Percentiles rank a stretch among this genome's conserved stretches.
Conservation (phyloP, 371 early-diverging fungal genomes). For the Actinomortierella ambigua region DNA sequence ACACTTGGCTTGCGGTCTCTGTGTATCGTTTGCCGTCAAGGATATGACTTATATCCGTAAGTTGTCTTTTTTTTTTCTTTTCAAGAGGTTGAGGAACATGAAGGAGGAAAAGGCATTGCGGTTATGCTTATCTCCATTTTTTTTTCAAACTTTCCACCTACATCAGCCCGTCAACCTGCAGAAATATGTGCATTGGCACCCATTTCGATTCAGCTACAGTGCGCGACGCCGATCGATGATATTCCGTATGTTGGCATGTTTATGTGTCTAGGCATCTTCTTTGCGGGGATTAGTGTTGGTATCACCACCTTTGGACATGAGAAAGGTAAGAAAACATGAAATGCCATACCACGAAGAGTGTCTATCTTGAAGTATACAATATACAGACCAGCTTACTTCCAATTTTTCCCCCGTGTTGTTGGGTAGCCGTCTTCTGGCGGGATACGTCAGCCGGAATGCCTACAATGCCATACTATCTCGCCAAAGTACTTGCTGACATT, state of each 20-base stretch:
- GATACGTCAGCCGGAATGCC: conserved; percentile 54
- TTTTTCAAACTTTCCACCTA: conserved; percentile 1
- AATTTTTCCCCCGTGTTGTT: background rate
- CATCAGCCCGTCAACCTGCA: conserved; percentile 47
- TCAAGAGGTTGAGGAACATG: no score
- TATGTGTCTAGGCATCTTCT: conserved; percentile 45
- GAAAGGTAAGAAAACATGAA: conserved; percentile 24
- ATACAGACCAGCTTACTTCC: background rate
- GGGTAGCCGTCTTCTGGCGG: conserved; percentile 54
- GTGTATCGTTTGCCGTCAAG: conserved; percentile 42
- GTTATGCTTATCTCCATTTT: background rate
- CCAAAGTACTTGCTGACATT: conserved; percentile 55
- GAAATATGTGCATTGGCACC: conserved; percentile 52
- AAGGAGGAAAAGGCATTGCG: no score
- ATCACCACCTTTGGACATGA: conserved; percentile 39
- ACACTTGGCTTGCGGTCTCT: conserved; percentile 54
- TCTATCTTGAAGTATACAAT: background rate
- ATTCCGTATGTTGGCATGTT: conserved; percentile 49
- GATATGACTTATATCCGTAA: conserved; percentile 42
- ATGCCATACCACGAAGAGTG: no score
- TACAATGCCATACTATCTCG: conserved; percentile 56
- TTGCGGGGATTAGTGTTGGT: conserved; percentile 48
- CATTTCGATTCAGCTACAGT: conserved; percentile 29
- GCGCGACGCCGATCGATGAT: conserved; percentile 27
- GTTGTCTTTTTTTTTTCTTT: background rate